phyloP scores from a whole-genome alignment of 192 early-diverging fungal genomes.

The Martensiomyces pterosporus region DNA sequence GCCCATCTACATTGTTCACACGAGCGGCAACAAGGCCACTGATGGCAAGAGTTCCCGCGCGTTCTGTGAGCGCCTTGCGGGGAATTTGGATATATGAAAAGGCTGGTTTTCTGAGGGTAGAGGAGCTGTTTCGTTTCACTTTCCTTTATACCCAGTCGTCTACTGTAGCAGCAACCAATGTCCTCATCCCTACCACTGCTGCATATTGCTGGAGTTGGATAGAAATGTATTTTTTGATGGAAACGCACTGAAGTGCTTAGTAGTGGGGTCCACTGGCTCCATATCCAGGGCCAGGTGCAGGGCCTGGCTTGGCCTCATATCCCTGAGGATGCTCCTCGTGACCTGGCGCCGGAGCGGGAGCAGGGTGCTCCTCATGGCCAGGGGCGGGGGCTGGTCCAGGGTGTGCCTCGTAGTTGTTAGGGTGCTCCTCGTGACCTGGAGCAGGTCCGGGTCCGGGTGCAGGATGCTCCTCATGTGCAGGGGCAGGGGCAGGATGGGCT shows the following conservation, averaged over 20 bases:
- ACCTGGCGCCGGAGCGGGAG: not conserved
- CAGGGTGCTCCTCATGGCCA: not conserved
- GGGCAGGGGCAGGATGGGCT: not conserved
- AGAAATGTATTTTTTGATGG: not conserved
- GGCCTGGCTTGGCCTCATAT: slow-evolving; percentile 6
- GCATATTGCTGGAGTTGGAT: no score
- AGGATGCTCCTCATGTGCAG: not conserved
- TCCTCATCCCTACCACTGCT: no score
- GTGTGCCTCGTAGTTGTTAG: not conserved
- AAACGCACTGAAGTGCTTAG: slow-evolving; percentile 6
- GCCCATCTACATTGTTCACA: no score
- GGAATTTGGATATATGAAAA: no score
- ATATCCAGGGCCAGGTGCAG: slow-evolving; percentile 13
- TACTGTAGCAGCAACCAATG: no score
- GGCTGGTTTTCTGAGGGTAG: no score
- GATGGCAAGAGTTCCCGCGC: no score
- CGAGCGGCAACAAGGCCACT: no score
- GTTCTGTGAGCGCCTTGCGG: no score
- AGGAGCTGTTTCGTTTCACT: no score
- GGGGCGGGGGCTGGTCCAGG: not conserved
- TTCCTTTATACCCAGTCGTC: no score
- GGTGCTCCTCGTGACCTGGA: not conserved
- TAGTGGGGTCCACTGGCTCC: slow-evolving; percentile 32
- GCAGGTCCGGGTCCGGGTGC: no score
- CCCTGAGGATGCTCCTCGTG: slow-evolving; percentile 2